Percentiles rank a stretch among this genome's conserved stretches.
Conservation (phyloP, 2,329 filamentous ascomycete species). For the Tolypocladium sp. region DNA sequence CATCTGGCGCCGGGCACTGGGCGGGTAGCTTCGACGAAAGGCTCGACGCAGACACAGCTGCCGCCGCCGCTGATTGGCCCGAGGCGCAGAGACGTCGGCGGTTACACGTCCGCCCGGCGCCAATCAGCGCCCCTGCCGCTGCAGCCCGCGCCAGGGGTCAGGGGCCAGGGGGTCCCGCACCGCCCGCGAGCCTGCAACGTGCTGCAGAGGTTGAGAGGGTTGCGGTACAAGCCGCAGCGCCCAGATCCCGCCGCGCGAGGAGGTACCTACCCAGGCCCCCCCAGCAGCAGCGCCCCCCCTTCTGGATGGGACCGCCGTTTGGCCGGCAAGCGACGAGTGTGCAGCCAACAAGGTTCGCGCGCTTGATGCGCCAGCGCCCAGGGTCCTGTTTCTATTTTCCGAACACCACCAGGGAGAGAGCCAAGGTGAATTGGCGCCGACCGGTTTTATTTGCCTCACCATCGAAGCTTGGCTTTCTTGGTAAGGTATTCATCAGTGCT, state of each 20-base stretch:
- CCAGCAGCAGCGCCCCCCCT: no score
- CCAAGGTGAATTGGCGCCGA: not conserved
- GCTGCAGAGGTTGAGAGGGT: not conserved
- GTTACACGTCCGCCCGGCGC: slow-evolving; percentile 22
- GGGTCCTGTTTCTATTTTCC: not conserved
- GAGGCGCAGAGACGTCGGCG: slow-evolving; percentile 20
- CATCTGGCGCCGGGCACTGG: not conserved
- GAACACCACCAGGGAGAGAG: not conserved
- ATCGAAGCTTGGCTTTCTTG: not conserved
- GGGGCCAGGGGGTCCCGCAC: not conserved
- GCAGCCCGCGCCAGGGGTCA: not conserved
- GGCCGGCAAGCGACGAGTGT: not conserved
- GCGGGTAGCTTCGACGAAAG: not conserved
- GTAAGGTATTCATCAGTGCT: not conserved
- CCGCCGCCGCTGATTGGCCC: slow-evolving; percentile 13
- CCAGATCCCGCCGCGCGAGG: not conserved
- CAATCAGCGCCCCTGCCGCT: slow-evolving; percentile 22
- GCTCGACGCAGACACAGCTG: no score
- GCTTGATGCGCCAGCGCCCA: not conserved
- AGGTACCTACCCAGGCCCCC: not conserved
- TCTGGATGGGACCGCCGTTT: not conserved
- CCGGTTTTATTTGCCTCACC: not conserved
- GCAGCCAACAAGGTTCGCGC: not conserved
- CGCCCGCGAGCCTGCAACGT: not conserved
- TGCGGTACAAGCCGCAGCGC: not conserved